Conservation (phyloP, 2,329 filamentous ascomycete genomes). For the Aspergillus sp. region DNA sequence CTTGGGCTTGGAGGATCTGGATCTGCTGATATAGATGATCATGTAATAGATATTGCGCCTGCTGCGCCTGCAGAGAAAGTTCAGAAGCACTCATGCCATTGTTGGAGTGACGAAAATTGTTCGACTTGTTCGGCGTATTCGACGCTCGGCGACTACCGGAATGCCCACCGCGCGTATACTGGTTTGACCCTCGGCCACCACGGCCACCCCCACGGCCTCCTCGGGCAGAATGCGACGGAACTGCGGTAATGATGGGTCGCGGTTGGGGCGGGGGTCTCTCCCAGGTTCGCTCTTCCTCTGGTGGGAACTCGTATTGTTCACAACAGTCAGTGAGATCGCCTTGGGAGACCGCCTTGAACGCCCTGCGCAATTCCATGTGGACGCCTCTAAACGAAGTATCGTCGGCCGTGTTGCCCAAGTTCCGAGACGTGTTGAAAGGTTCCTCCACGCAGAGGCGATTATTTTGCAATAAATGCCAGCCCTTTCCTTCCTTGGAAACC, state of each 20-base stretch:
- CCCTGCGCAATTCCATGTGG: slow-evolving; percentile 81
- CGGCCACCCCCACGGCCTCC: slow-evolving; percentile 46
- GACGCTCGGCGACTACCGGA: slow-evolving; percentile 50
- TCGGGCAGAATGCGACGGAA: slow-evolving; percentile 38
- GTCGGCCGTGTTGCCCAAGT: slow-evolving; percentile 93
- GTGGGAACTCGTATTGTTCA: slow-evolving; percentile 81
- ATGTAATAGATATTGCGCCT: slow-evolving; percentile 45
- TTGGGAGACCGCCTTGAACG: slow-evolving; percentile 75
- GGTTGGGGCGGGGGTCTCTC: slow-evolving; percentile 55
- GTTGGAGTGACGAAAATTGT: slow-evolving; percentile 34
- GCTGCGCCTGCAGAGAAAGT: slow-evolving; percentile 39
- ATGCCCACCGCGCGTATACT: slow-evolving; percentile 44
- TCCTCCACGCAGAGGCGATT: slow-evolving; percentile 93
- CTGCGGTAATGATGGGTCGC: slow-evolving; percentile 47
- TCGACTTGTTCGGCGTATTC: slow-evolving; percentile 47
- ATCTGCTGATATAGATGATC: slow-evolving; percentile 48
- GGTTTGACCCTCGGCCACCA: slow-evolving; percentile 46
- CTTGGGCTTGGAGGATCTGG: slow-evolving; percentile 46
- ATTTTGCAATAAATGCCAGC: slow-evolving; percentile 74
- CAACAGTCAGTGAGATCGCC: slow-evolving; percentile 79
- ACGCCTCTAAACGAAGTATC: slow-evolving; percentile 90
- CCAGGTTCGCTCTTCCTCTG: slow-evolving; percentile 64
- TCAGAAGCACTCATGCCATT: slow-evolving; percentile 32
- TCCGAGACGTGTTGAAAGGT: slow-evolving; percentile 84
- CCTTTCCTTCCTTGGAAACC: slow-evolving; percentile 77